Base-by-base conservation (phyloP, 371 early-diverging fungal species). In the Mortierella polycephala region DNA sequence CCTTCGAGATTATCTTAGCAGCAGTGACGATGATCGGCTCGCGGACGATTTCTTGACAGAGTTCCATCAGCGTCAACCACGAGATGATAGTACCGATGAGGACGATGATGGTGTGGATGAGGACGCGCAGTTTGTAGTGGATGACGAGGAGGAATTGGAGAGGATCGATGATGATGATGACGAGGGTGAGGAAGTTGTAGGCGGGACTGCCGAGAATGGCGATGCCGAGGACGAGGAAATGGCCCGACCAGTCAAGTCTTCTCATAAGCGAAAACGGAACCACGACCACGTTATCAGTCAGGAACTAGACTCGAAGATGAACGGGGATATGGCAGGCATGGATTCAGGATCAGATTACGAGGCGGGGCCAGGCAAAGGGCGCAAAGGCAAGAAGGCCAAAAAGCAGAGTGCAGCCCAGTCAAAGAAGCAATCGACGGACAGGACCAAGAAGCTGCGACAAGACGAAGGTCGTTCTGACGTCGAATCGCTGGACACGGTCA, bases 1-100 rank as follows among this genome's bases (percentile, higher is more conserved):
- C 11, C 79, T 86, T 41, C 84, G 87, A 11, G 87, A 87, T 41
- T 87, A 86, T 56, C 81, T 86, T 16, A 87, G 87, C 39, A 87
- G 76, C 60, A 71, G 71, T 18, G 76, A 76, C 21, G 76, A 76
- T 46, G 71, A 61, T 12, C 71, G 45, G 11, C 69, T 83, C 21
- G 83, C 82, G 12, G 82, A 81, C 45, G 83, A 83, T 14, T 89
- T 87, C 60, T 68, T 89, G 55, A 83, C 83, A 42, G 80, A 84
- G 57, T 72, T 89, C n/a, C 85, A 83, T 14, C 81, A 82, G 60
- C 75, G 83, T 21, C 73, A 82, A 16, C 66, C 77, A 5, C 81
- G 76, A 20, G 69, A 71, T 5, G 80, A 81, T 2, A 82, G 74
- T 21, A 75, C 71, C 16, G 81, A 68, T 21, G 82, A 73, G 16